Percentiles rank a stretch among this genome's conserved stretches.
Evolutionary conservation across 1,139 yeast genomes (phyloP).

Genomic region (Blastobotrys aristatus): DNA sequence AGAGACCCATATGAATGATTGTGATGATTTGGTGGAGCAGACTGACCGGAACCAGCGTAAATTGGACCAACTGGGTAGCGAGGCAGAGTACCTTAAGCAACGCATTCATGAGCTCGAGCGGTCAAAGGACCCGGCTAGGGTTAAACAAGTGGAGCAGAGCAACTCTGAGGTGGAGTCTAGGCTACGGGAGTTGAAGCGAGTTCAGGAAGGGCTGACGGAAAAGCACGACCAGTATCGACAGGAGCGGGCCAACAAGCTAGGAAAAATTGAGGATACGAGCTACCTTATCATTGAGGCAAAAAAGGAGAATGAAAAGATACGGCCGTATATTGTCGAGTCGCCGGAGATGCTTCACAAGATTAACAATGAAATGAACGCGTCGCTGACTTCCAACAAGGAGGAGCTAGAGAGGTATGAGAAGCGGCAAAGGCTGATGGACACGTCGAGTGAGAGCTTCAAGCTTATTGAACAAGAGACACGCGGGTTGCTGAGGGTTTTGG

Average conservation of each 20-base stretch:
- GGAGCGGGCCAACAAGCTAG: slow-evolving; percentile 54
- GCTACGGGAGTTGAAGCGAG: slow-evolving; percentile 54
- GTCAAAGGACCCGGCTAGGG: slow-evolving; percentile 30
- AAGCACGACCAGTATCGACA: slow-evolving; percentile 64
- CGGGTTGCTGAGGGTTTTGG: slow-evolving; percentile 47
- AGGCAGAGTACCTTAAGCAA: slow-evolving; percentile 41
- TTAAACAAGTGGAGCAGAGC: slow-evolving; percentile 48
- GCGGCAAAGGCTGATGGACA: slow-evolving; percentile 47
- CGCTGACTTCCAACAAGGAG: slow-evolving; percentile 42
- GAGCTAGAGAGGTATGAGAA: slow-evolving; percentile 43
- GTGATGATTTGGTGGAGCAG: slow-evolving; percentile 54
- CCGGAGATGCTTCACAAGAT: slow-evolving; percentile 52
- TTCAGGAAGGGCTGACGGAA: slow-evolving; percentile 59
- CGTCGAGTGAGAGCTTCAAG: slow-evolving; percentile 57
- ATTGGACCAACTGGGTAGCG: slow-evolving; percentile 39
- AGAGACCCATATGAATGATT: slow-evolving; percentile 67
- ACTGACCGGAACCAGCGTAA: slow-evolving; percentile 49
- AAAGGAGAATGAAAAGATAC: slow-evolving; percentile 55
- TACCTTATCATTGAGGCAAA: slow-evolving; percentile 51
- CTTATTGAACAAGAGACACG: slow-evolving; percentile 52
- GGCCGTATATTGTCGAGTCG: slow-evolving; percentile 58
- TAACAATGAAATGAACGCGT: slow-evolving; percentile 51
- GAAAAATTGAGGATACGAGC: slow-evolving; percentile 51
- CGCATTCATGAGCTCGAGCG: slow-evolving; percentile 29
- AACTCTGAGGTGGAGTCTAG: slow-evolving; percentile 60